These are phyloP conservation scores for Rhizopogon roseolus DNA, from an alignment of 768 basidiomycete species.

Conservation along the genomic window DNA sequence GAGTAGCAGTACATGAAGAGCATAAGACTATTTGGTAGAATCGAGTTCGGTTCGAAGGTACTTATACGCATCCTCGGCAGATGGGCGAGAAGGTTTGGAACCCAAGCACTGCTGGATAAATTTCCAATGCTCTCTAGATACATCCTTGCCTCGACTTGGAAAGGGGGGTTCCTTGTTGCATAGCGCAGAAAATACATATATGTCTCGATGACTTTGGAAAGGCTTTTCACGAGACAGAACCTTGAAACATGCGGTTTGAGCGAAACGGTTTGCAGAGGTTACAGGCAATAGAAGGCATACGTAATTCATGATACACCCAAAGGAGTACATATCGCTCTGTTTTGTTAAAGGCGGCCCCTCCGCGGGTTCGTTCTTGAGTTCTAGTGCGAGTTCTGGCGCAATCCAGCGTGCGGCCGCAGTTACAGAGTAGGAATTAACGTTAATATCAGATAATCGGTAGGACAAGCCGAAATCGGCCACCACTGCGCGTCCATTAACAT, in stretches of 20 bases:
- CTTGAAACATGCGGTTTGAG: background rate
- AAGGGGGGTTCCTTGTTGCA: background rate
- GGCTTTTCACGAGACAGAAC: background rate
- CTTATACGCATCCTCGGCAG: background rate
- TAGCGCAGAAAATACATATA: background rate
- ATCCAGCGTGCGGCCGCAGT: background rate
- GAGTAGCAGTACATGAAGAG: background rate
- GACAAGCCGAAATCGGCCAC: background rate
- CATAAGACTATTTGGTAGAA: background rate
- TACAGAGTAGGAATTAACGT: background rate
- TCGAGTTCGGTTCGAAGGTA: background rate
- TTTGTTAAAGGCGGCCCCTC: background rate
- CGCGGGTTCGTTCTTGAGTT: background rate
- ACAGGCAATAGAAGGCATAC: background rate
- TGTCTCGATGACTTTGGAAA: background rate
- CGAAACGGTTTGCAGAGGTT: background rate
- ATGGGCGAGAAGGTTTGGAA: background rate
- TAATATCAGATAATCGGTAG: background rate
- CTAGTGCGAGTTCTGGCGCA: background rate
- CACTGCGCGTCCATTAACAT: background rate
- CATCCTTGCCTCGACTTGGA: background rate
- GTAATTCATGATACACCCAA: background rate
- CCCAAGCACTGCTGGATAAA: background rate
- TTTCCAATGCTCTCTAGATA: background rate
- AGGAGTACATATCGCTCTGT: background rate